Evolutionary conservation across 768 basidiomycete species (phyloP), one percentile per base, ranked within the genome.

Genomic region (Brasilioporus rufonigricans): DNA sequence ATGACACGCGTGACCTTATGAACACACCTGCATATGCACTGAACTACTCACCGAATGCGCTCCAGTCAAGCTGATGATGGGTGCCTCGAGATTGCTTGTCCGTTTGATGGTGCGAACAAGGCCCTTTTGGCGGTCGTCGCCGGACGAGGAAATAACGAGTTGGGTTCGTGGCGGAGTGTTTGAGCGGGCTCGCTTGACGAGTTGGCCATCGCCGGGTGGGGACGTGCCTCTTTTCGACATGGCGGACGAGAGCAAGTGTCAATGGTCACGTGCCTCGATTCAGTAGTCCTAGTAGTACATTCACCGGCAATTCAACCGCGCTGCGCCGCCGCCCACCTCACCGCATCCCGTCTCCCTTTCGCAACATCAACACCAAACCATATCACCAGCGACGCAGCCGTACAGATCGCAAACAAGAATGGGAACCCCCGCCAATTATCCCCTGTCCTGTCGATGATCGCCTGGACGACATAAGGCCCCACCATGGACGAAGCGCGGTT

Each of bases 21-120:
- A 23, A 12, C 4, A 53, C 13, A 27, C 9, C 19, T 18, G n/a
- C 7, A 24, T n/a, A 24, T 10, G 18, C 24, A 19, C 14, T 2
- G 24, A 1, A 3, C 24, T 23, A 76, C 89, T 64, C 72, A 95
- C 91, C 46, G 85, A 80, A 73, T 97, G 93, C 5, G 93, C 87
- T 2, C 96, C 91, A 16, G 84, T 80, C 58, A 99, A 76, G 63
- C 89, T 90, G 65, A 98, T 84, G 65, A 99, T 98, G 27, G 97
- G 97, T 40, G 94, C 93, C 62, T 93, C 88, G 38, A 98, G 80
- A 61, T 82, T 87, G 72, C 91, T 93, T n/a, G 97, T 99, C 44
- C 97, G 80, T 69, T 91, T 89, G 26, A 98, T 83, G 23, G 83
- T 88, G 59, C 94, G 80, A 57, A 96, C 79, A 49, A 94, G 82